phyloP scores from a whole-genome alignment of 164 flowering plant genomes.

The Tetrastigma voinierianum region DNA sequence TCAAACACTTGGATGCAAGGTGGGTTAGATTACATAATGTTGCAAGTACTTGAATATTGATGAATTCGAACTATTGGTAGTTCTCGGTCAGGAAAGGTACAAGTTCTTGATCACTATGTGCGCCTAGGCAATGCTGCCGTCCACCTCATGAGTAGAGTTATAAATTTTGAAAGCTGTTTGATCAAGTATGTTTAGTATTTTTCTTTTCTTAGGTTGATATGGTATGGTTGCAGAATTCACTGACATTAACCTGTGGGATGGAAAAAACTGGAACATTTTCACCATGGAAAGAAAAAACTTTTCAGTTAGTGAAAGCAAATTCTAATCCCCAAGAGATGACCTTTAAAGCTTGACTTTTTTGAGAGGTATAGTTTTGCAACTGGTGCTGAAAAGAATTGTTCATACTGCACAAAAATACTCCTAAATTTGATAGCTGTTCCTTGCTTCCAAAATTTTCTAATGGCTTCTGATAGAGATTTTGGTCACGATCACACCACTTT shows the following conservation, averaged over 20 bases:
- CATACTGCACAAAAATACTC: neutral
- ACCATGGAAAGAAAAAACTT: constrained; percentile 91
- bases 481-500: too few relatives aligned
- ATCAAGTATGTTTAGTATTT: neutral
- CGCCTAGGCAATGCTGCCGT: constrained; percentile 65
- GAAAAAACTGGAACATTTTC: constrained; percentile 94
- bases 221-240: constrained; percentile 98
- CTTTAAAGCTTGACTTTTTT: constrained; percentile 92
- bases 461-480: neutral
- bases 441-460: too few relatives aligned
- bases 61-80: constrained; percentile 91
- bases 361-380: constrained; percentile 60
- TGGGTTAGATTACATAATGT: constrained; percentile 81
- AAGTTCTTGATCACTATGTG: constrained; percentile 92
- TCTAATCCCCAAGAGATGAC: constrained; percentile 93
- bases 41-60: constrained; percentile 82
- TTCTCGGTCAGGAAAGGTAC: constrained; percentile 98
- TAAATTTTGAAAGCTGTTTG: neutral
- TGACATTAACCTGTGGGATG: constrained; percentile 91
- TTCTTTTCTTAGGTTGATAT: constrained; percentile 67
- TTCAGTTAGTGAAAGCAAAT: constrained; percentile 91
- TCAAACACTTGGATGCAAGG: constrained; percentile 88
- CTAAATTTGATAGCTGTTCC: neutral
- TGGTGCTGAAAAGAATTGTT: neutral
- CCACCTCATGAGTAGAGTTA: neutral